Conservation (phyloP, 129 eudicot genomes). For the carrot (Daucus carota) region DH1_v3.0 NC_030382.2:37278001-37278500, state of each 20-base stretch:
- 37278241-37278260: conserved; percentile 13
- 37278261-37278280: conserved; percentile 94
- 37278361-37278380: conserved; percentile 81
- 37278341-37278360: conserved; percentile 67
- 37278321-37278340: conserved; percentile 81
- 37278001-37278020: neutral
- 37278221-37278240: neutral
- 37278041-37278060: conserved; percentile 78
- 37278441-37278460: conserved; percentile 89
- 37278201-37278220: neutral
- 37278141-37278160: conserved; percentile 94
- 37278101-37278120: conserved; percentile 16
- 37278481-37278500: conserved; percentile 93
- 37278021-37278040: conserved; percentile 36
- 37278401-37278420: conserved; percentile 84
- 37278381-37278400: conserved; percentile 91
- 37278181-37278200: conserved; percentile 7
- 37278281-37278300: conserved; percentile 83
- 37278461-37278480: conserved; percentile 97
- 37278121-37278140: conserved; percentile 57
- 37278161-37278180: conserved; percentile 80
- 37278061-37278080: conserved; percentile 93
- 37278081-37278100: conserved; percentile 58
- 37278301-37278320: conserved; percentile 88
- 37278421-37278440: conserved; percentile 72